A percentile compares a stretch with the other conserved stretches of the same genome.
phyloP scores from a whole-genome alignment of 179 eudicot species.

The Beta macrorhiza region DNA sequence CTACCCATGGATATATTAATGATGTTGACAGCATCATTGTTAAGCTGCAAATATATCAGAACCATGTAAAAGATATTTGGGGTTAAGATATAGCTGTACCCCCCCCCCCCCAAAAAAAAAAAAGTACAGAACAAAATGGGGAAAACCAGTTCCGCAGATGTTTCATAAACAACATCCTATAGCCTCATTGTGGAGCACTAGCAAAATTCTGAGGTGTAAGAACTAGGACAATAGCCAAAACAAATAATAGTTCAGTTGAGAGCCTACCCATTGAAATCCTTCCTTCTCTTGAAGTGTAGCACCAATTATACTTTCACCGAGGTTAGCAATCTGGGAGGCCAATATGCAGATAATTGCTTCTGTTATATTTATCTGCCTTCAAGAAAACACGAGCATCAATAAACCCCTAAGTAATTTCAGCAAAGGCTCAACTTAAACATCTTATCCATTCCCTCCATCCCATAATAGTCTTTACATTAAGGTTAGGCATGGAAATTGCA shows the following conservation, averaged over 20 bases:
- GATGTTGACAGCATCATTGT: conserved; percentile 81
- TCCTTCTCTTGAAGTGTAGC: conserved; percentile 85
- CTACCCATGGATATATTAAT: conserved; percentile 87
- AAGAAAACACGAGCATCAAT: conserved; percentile 16
- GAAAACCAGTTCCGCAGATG: not conserved
- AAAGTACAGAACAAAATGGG: not conserved
- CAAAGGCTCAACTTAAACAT: not conserved
- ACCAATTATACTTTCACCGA: conserved; percentile 90
- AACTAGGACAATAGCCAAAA: conserved; percentile 2
- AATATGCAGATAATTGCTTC: conserved; percentile 69
- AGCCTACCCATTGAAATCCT: conserved; percentile 81
- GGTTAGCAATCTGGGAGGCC: conserved; percentile 86
- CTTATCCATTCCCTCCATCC: not conserved
- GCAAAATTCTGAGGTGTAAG: not conserved
- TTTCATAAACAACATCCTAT: not conserved
- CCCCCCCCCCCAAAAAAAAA: not conserved
- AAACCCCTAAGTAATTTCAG: not conserved
- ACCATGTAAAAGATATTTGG: not conserved
- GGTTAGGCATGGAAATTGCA: not conserved
- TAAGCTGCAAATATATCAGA: conserved; percentile 53
- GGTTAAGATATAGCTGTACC: not conserved
- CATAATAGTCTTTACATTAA: not conserved
- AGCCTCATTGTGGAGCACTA: not conserved
- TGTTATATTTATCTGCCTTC: conserved; percentile 50
- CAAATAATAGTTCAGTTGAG: not conserved